These are phyloP conservation scores for Malus orientalis DNA, from an alignment of 306 rosid genomes.

Conservation along the genomic window DNA sequence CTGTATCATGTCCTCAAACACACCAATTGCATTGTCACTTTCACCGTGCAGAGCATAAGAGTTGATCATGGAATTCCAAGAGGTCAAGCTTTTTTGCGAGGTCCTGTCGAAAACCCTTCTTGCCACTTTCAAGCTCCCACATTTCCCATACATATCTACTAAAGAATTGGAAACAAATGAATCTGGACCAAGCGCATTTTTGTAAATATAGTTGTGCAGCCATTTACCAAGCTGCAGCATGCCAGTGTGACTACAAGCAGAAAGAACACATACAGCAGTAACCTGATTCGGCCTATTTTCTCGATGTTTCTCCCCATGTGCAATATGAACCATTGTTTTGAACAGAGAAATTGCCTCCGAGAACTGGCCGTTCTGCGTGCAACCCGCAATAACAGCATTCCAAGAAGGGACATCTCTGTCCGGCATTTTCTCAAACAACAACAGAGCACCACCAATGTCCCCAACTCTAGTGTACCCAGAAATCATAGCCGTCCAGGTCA, in stretches of 20 bases:
- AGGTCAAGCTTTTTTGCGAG: slow-evolving; percentile 38
- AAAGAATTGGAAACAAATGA: slow-evolving; percentile 54
- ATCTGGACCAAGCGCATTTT: slow-evolving; percentile 33
- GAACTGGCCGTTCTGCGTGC: slow-evolving; percentile 69
- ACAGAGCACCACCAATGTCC: slow-evolving; percentile 41
- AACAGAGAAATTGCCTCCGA: slow-evolving; percentile 50
- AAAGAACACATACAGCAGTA: slow-evolving; percentile 57
- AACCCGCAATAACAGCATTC: slow-evolving; percentile 72
- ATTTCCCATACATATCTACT: slow-evolving; percentile 82
- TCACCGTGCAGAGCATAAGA: slow-evolving; percentile 64
- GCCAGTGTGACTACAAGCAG: slow-evolving; percentile 73
- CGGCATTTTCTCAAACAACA: slow-evolving; percentile 51
- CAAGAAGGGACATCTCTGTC: slow-evolving; percentile 66
- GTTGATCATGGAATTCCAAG: slow-evolving; percentile 81
- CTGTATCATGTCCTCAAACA: slow-evolving; percentile 53
- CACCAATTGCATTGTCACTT: slow-evolving; percentile 36
- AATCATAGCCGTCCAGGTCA: slow-evolving; percentile 26
- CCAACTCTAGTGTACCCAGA: slow-evolving; percentile 45
- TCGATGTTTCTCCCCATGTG: slow-evolving; percentile 12
- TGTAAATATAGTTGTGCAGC: slow-evolving; percentile 61
- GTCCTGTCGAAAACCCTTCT: slow-evolving; percentile 50
- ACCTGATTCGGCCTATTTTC: slow-evolving; percentile 51
- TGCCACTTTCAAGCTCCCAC: slow-evolving; percentile 55
- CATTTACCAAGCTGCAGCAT: slow-evolving; percentile 76
- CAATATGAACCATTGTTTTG: slow-evolving; percentile 35